These are phyloP conservation scores for Chlamydomonas schloesseri DNA, from an alignment of 139 green algal genomes.

Conservation along the genomic window DNA sequence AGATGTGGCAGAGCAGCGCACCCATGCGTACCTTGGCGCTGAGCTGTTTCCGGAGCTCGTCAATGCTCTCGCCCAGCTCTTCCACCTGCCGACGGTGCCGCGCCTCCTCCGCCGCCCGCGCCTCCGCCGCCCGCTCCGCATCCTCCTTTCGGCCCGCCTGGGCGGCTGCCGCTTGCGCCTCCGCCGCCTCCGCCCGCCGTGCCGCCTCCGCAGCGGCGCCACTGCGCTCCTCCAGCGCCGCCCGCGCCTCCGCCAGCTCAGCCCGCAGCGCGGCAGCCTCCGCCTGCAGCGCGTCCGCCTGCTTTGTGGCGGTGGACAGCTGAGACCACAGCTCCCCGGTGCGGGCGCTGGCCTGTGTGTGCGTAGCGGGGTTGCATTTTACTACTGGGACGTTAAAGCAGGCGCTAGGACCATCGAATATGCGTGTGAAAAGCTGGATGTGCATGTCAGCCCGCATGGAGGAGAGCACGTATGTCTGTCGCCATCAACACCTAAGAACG, in stretches of 20 bases:
- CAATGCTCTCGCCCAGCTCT: constrained; percentile 60
- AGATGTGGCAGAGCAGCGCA: too few species aligned
- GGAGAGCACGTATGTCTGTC: too few species aligned
- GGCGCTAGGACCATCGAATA: too few species aligned
- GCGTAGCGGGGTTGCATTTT: too few species aligned
- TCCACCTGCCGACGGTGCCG: constrained; percentile 36
- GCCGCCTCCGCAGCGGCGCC: not conserved
- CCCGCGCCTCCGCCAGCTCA: not conserved
- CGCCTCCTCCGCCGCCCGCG: not conserved
- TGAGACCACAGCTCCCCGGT: not conserved
- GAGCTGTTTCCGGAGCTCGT: constrained; percentile 43
- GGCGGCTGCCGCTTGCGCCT: not conserved
- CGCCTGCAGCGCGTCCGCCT: constrained; percentile 1
- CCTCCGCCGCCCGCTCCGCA: not conserved
- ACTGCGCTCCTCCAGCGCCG: not conserved
- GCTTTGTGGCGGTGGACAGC: not conserved
- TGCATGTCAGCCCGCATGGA: too few species aligned
- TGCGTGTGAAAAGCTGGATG: too few species aligned
- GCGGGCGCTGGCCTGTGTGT: not conserved
- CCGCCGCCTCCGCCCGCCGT: not conserved
- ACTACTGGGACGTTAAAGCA: too few species aligned
- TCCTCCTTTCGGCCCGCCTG: not conserved
- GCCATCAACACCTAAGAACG: too few species aligned
- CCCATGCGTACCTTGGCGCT: too few species aligned
- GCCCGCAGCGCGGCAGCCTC: not conserved